Conservation (phyloP, 2,329 filamentous ascomycete genomes). For the Botrytis fabae region DNA sequence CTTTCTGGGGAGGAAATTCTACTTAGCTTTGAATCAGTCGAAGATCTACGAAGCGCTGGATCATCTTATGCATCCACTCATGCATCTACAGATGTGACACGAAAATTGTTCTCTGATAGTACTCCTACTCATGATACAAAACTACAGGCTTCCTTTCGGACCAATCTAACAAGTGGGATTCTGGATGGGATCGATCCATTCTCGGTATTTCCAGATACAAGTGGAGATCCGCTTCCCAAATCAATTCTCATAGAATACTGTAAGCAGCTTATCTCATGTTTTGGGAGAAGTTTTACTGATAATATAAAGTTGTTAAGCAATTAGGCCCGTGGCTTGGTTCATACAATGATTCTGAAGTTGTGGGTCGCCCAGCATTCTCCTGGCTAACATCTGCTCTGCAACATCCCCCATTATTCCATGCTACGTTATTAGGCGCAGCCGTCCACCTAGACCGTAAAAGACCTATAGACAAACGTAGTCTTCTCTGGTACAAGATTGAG, state of each 20-base stretch:
- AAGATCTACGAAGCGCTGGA: slow-evolving; percentile 11
- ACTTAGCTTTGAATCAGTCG: slow-evolving; percentile 29
- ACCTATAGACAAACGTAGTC: slow-evolving; percentile 24
- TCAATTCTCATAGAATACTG: slow-evolving; percentile 19
- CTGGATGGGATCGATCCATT: slow-evolving; percentile 16
- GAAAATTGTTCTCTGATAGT: background rate
- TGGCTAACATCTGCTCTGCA: slow-evolving; percentile 28
- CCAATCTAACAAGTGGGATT: background rate
- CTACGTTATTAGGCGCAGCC: slow-evolving; percentile 30
- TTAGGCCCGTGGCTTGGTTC: slow-evolving; percentile 29
- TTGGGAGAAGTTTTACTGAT: background rate
- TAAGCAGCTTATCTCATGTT: background rate
- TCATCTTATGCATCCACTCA: background rate
- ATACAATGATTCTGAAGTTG: slow-evolving; percentile 25
- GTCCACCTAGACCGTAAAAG: slow-evolving; percentile 30
- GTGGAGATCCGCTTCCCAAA: slow-evolving; percentile 16
- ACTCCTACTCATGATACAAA: background rate
- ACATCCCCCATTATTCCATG: slow-evolving; percentile 32
- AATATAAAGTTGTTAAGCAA: slow-evolving; percentile 23
- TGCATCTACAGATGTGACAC: background rate
- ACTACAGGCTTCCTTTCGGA: background rate
- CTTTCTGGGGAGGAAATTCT: slow-evolving; percentile 26
- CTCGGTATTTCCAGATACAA: slow-evolving; percentile 10
- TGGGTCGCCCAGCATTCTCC: slow-evolving; percentile 22
- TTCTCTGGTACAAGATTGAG: slow-evolving; percentile 31